phyloP scores from a whole-genome alignment of 176 grass and related monocot genomes.

The Hsuehochloa calcarea region DNA sequence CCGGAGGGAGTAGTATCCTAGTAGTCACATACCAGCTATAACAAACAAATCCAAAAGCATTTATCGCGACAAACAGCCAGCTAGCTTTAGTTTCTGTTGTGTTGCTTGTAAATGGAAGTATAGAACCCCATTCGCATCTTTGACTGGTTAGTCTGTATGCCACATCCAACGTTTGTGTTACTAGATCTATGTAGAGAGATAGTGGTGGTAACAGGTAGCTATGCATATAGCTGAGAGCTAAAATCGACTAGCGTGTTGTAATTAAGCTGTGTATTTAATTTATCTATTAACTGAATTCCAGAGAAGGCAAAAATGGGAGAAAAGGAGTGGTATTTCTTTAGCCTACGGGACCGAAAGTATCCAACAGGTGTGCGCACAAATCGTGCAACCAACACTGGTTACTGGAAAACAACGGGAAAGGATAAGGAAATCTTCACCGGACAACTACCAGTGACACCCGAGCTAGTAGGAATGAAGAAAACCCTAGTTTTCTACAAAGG shows the following conservation, averaged over 20 bases:
- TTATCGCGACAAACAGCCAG: background rate
- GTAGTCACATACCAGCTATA: background rate
- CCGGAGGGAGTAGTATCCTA: too few relatives aligned
- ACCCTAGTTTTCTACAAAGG: slow-evolving; percentile 97
- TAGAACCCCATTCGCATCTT: background rate
- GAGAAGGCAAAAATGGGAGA: slow-evolving; percentile 88
- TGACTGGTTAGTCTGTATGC: background rate
- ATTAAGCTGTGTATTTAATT: background rate
- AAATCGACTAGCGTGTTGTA: background rate
- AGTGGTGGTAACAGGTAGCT: background rate
- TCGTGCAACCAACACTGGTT: slow-evolving; percentile 72
- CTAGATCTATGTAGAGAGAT: background rate
- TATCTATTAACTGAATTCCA: background rate
- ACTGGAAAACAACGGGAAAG: slow-evolving; percentile 88
- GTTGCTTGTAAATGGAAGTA: background rate
- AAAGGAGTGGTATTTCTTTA: slow-evolving; percentile 98
- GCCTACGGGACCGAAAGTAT: slow-evolving; percentile 69
- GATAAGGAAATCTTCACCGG: slow-evolving; percentile 75
- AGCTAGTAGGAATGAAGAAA: slow-evolving; percentile 87
- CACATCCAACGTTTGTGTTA: background rate
- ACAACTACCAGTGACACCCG: background rate
- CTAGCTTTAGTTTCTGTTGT: background rate
- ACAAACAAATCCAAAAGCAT: background rate
- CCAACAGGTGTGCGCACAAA: slow-evolving; percentile 79
- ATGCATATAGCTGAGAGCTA: background rate